Evolutionary conservation across 805 yeast genomes (phyloP).

Genomic region (Tetrapisispora taiwanensis): DNA sequence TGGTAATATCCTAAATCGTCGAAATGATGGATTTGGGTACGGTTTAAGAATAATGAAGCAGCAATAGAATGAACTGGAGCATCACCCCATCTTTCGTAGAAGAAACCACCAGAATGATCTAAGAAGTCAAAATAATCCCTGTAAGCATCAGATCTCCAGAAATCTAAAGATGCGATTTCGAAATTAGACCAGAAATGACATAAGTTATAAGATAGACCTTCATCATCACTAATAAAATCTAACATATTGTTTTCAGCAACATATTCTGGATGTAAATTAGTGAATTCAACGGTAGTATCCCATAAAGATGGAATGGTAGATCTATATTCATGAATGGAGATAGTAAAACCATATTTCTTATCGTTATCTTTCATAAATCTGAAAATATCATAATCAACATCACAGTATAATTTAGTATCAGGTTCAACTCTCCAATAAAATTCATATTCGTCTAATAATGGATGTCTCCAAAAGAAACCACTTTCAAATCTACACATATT

Average conservation of each 20-base stretch:
- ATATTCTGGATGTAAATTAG: conserved; percentile 48
- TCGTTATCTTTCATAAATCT: conserved; percentile 70
- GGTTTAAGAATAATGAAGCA: conserved; percentile 65
- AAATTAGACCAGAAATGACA: conserved; percentile 92
- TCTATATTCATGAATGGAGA: conserved; percentile 63
- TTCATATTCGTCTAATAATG: conserved; percentile 62
- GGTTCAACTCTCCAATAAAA: conserved; percentile 97
- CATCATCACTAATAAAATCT: conserved; percentile 63
- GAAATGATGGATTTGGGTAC: conserved; percentile 66
- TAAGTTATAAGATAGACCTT: conserved; percentile 61
- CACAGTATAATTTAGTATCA: conserved; percentile 69
- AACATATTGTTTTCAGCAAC: conserved; percentile 52
- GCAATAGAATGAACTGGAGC: conserved; percentile 90
- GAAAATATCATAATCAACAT: conserved; percentile 71
- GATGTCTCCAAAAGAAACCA: conserved; percentile 80
- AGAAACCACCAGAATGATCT: conserved; percentile 83
- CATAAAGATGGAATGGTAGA: conserved; percentile 70
- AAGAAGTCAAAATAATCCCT: conserved; percentile 58
- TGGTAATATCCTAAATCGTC: conserved; percentile 80
- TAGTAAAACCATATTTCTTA: conserved; percentile 68
- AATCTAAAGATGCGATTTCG: conserved; percentile 63
- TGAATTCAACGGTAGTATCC: conserved; percentile 57
- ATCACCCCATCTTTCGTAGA: conserved; percentile 91
- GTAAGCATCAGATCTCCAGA: conserved; percentile 71
- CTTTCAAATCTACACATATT: conserved; percentile 89